Percentiles rank a stretch among this genome's conserved stretches.
Evolutionary conservation across 1,284 basidiomycete genomes (phyloP).

Genomic region (Anthracocystis setariae): DNA sequence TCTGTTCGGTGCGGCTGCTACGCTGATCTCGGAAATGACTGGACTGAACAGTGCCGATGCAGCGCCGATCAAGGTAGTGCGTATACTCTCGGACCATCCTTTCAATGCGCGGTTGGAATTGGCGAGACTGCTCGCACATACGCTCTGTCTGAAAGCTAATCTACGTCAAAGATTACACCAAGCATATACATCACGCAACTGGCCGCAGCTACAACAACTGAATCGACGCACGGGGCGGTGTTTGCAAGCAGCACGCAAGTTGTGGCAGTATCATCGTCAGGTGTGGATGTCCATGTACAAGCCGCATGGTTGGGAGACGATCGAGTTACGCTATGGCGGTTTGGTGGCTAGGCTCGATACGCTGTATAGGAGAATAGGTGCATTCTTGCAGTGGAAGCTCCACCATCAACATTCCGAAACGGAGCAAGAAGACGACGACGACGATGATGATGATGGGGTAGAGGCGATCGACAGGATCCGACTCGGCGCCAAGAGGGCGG

Average conservation of each 20-base stretch:
- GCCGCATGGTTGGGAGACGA: constrained; percentile 67
- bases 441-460: not conserved
- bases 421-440: not conserved
- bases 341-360: constrained; percentile 65
- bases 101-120: constrained; percentile 55
- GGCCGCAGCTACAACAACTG: constrained; percentile 41
- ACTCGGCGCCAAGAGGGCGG: constrained; percentile 5
- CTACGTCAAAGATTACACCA: constrained; percentile 48
- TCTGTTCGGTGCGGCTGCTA: constrained; percentile 16
- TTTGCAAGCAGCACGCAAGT: constrained; percentile 45
- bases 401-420: not conserved
- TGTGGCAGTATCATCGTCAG: constrained; percentile 65
- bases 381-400: constrained; percentile 41
- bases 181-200: constrained; percentile 48
- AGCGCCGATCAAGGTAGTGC: constrained; percentile 5
- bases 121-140: constrained; percentile 42
- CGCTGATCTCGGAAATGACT: constrained; percentile 10
- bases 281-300: constrained; percentile 66
- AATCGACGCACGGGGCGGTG: constrained; percentile 23
- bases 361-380: constrained; percentile 54
- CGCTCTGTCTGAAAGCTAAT: constrained; percentile 49
- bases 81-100: constrained; percentile 48
- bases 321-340: constrained; percentile 68
- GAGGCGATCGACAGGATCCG: constrained; percentile 5
- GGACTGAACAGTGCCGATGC: not conserved